Percentiles rank a stretch among this genome's conserved stretches.
Evolutionary conservation across 75 land plant genomes (phyloP).

Genomic region (Cupressus sempervirens): DNA sequence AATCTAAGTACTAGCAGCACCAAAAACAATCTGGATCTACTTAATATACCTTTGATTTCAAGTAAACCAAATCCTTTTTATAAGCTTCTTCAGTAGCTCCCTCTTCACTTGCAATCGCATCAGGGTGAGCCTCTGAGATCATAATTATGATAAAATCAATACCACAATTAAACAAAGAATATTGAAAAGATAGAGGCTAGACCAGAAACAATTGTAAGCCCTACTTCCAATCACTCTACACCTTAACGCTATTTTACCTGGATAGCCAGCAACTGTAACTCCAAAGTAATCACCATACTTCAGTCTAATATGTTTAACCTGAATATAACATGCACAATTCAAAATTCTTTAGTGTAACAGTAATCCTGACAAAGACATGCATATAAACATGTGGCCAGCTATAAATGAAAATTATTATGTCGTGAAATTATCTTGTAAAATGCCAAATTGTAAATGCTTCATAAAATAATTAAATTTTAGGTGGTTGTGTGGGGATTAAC

Average conservation of each 20-base stretch:
- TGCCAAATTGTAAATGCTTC: not conserved
- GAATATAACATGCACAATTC: not conserved
- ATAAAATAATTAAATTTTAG: not conserved
- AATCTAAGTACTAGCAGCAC: not conserved
- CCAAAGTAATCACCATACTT: conserved; percentile 92
- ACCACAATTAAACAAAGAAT: conserved; percentile 11
- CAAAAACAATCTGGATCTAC: not conserved
- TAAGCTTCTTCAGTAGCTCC: conserved; percentile 71
- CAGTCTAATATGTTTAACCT: conserved; percentile 82
- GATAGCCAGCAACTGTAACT: conserved; percentile 97
- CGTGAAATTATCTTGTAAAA: not conserved
- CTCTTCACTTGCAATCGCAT: conserved; percentile 54
- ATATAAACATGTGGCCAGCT: not conserved
- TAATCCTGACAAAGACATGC: not conserved
- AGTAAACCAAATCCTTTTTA: conserved; percentile 69
- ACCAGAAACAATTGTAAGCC: not conserved
- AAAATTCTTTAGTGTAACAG: not conserved
- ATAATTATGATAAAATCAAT: not conserved
- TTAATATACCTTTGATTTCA: conserved; percentile 72
- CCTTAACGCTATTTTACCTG: conserved; percentile 46
- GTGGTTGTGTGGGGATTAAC: not conserved
- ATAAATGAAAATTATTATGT: not conserved
- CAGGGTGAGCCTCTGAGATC: conserved; percentile 92
- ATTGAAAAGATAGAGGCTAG: not conserved
- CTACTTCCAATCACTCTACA: not conserved